Percentiles rank a stretch among this genome's conserved stretches.
phyloP scores from a whole-genome alignment of 768 basidiomycete species.

The Tylopilus vinaceipallidus region DNA sequence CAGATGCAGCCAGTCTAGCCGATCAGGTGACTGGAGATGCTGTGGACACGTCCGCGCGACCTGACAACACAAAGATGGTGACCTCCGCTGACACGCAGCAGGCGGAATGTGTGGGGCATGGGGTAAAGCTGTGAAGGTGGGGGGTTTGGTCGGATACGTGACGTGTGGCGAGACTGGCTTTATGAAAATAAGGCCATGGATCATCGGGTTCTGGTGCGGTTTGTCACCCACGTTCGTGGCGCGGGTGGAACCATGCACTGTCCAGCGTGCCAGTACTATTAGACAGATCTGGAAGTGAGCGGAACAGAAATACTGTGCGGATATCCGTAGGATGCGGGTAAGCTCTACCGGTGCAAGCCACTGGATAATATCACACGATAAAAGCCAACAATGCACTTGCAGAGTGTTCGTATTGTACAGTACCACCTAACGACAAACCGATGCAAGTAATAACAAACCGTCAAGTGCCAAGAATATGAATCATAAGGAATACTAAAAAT shows the following conservation, averaged over 20 bases:
- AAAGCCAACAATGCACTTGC: no score
- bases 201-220: background rate
- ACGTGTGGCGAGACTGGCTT: constrained; percentile 5
- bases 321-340: constrained; percentile 5
- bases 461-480: constrained; percentile 31
- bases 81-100: constrained; percentile 22
- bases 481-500: constrained; percentile 18
- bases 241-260: background rate
- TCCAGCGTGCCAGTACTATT: constrained; percentile 2
- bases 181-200: constrained; percentile 10
- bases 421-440: constrained; percentile 28
- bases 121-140: constrained; percentile 24
- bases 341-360: constrained; percentile 2
- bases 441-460: constrained; percentile 29
- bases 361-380: no score
- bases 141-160: background rate
- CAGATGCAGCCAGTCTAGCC: background rate
- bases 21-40: constrained; percentile 12
- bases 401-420: constrained; percentile 31
- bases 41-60: constrained; percentile 11
- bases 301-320: constrained; percentile 13
- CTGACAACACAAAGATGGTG: constrained; percentile 25
- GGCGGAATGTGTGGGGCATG: constrained; percentile 21
- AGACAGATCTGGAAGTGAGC: constrained; percentile 21
- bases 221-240: constrained; percentile 4